These are phyloP conservation scores for Blastobotrys indianensis DNA, from an alignment of 1,139 yeast species.

Conservation along the genomic window DNA sequence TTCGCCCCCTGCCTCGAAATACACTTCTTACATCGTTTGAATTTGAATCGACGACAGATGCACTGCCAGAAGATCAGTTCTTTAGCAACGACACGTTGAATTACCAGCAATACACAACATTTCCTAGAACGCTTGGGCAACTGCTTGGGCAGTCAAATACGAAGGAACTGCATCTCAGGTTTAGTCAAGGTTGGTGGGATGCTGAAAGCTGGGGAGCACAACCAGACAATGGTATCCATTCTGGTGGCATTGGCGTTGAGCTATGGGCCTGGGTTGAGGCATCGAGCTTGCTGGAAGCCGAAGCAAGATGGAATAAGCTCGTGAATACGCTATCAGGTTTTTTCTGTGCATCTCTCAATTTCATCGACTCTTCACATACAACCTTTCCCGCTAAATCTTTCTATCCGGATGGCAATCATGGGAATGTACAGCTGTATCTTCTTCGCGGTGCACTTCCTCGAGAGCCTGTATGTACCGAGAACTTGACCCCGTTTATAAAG, in stretches of 20 bases:
- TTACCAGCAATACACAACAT: constrained; percentile 47
- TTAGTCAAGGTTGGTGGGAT: constrained; percentile 97
- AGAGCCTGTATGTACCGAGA: constrained; percentile 96
- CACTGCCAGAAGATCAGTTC: constrained; percentile 31
- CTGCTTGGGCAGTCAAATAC: constrained; percentile 61
- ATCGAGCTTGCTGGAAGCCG: constrained; percentile 47
- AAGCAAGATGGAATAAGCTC: constrained; percentile 60
- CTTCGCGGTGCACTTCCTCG: constrained; percentile 86
- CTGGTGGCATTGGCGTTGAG: constrained; percentile 97
- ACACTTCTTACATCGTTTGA: constrained; percentile 61
- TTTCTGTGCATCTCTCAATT: constrained; percentile 92
- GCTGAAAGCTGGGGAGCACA: constrained; percentile 79
- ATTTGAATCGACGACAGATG: constrained; percentile 56
- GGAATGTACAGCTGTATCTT: constrained; percentile 40
- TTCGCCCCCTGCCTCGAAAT: constrained; percentile 69
- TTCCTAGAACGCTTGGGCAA: constrained; percentile 81
- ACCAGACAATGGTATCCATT: constrained; percentile 61
- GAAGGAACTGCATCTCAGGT: constrained; percentile 72
- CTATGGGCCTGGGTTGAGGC: constrained; percentile 84
- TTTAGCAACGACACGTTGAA: constrained; percentile 22
- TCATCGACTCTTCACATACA: constrained; percentile 74
- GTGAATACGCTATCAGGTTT: constrained; percentile 80
- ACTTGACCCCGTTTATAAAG: constrained; percentile 87
- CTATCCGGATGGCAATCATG: constrained; percentile 19
- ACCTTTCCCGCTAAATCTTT: constrained; percentile 59